phyloP scores from a whole-genome alignment of 495 filamentous ascomycete species.

The Choiromyces venosus region DNA sequence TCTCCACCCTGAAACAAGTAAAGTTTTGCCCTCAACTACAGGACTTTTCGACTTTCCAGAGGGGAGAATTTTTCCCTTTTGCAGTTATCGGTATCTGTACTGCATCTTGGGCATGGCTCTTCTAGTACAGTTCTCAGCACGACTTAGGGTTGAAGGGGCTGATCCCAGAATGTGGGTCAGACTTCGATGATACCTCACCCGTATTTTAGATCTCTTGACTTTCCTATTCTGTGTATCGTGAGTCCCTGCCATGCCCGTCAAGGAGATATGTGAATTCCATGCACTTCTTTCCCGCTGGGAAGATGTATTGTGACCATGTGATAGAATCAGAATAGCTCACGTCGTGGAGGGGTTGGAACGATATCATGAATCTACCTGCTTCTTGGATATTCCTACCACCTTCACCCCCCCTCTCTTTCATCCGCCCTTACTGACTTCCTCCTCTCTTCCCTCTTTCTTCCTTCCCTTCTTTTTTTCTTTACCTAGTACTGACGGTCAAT shows the following conservation, averaged over 20 bases:
- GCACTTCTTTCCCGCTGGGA: neutral
- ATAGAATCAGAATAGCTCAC: neutral
- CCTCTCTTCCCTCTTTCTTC: neutral
- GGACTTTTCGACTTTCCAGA: neutral
- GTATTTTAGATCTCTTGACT: slow-evolving; percentile 15
- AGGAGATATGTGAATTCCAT: neutral
- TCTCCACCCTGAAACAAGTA: neutral
- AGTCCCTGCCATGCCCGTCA: slow-evolving; percentile 13
- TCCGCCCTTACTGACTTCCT: slow-evolving; percentile 4
- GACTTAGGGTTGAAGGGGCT: neutral
- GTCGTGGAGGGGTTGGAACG: neutral
- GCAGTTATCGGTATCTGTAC: neutral
- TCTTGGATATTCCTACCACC: slow-evolving; percentile 13
- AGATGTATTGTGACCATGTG: neutral
- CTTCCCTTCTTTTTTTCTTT: neutral
- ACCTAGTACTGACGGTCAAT: slow-evolving; percentile 10
- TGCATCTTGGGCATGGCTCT: neutral
- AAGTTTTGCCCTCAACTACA: neutral
- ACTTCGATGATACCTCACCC: slow-evolving; percentile 23
- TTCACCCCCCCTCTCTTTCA: slow-evolving; percentile 3
- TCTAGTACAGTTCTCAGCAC: neutral
- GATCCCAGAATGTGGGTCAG: slow-evolving; percentile 9
- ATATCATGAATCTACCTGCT: slow-evolving; percentile 6
- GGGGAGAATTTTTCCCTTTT: neutral
- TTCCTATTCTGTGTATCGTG: slow-evolving; percentile 9